Conservation (phyloP, 176 grass and related monocot species). For the Lolium rigidum region DNA sequence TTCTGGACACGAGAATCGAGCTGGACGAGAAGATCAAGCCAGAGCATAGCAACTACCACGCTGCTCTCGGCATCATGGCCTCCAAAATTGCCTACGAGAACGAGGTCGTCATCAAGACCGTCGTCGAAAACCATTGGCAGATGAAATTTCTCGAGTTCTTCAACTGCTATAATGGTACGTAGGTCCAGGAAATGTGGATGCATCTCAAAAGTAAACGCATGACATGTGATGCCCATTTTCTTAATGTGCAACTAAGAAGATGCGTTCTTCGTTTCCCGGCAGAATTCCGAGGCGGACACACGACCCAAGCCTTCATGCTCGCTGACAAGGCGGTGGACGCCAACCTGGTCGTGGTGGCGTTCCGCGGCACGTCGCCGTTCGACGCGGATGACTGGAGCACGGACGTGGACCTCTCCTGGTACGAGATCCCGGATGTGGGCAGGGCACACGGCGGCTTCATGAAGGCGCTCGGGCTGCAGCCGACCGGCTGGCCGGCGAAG, state of each 20-base stretch:
- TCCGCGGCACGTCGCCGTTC: slow-evolving; percentile 75
- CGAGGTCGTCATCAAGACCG: slow-evolving; percentile 44
- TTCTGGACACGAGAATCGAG: slow-evolving; percentile 58
- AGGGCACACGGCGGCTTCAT: slow-evolving; percentile 75
- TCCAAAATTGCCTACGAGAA: slow-evolving; percentile 85
- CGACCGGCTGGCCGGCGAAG: slow-evolving; percentile 42
- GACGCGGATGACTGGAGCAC: slow-evolving; percentile 68
- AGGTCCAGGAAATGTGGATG: background rate
- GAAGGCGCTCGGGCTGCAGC: slow-evolving; percentile 68
- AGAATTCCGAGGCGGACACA: slow-evolving; percentile 64
- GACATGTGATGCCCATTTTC: background rate
- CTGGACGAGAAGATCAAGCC: slow-evolving; percentile 69
- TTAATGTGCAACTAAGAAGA: background rate
- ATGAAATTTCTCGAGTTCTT: slow-evolving; percentile 80
- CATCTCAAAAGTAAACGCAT: background rate
- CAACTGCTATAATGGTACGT: slow-evolving; percentile 88
- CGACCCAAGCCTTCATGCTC: slow-evolving; percentile 81
- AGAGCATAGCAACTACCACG: slow-evolving; percentile 50
- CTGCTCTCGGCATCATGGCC: slow-evolving; percentile 79
- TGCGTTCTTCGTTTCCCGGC: background rate
- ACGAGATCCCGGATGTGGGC: slow-evolving; percentile 53
- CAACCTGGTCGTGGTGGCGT: slow-evolving; percentile 61
- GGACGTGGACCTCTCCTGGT: slow-evolving; percentile 87
- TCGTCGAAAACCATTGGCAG: slow-evolving; percentile 59
- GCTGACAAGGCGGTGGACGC: slow-evolving; percentile 62